phyloP scores from a whole-genome alignment of 2,329 filamentous ascomycete species.

The Fusarium sp. region DNA sequence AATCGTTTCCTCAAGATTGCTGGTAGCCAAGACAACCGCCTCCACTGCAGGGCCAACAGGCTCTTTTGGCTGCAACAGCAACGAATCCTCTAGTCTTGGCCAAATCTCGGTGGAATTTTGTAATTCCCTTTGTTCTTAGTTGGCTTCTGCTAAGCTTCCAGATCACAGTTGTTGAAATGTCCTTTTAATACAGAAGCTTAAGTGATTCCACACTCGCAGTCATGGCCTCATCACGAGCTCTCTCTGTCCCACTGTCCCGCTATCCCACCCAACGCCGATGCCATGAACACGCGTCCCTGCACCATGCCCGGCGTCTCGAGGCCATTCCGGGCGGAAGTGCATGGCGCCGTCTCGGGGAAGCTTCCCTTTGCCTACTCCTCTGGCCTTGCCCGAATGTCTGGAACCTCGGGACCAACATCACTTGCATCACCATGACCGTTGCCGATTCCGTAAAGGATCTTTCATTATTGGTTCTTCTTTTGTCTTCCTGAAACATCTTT shows the following conservation, averaged over 20 bases:
- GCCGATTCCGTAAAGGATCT: neutral
- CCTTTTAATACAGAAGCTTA: neutral
- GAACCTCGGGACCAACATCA: neutral
- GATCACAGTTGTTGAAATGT: neutral
- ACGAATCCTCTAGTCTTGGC: slow-evolving; percentile 1
- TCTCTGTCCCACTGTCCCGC: slow-evolving; percentile 24
- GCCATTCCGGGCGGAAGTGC: neutral
- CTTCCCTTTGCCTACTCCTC: neutral
- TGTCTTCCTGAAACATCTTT: slow-evolving; percentile 27
- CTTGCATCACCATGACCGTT: neutral
- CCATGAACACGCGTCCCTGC: slow-evolving; percentile 21
- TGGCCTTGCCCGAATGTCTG: neutral
- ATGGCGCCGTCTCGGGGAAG: neutral
- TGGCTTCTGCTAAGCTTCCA: neutral
- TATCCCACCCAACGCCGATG: slow-evolving; percentile 26
- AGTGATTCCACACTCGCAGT: neutral
- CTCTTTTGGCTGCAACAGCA: slow-evolving; percentile 8
- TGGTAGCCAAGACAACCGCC: neutral
- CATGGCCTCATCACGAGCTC: neutral
- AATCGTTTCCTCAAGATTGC: neutral
- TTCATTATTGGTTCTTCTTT: slow-evolving; percentile 33
- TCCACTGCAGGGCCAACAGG: neutral
- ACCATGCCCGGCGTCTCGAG: neutral
- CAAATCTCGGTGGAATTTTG: neutral
- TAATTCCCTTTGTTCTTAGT: neutral